Percentiles rank a stretch among this genome's conserved stretches.
Conservation (phyloP, 176 grass and related monocot species). For the Eremochloa ophiuroides region DNA sequence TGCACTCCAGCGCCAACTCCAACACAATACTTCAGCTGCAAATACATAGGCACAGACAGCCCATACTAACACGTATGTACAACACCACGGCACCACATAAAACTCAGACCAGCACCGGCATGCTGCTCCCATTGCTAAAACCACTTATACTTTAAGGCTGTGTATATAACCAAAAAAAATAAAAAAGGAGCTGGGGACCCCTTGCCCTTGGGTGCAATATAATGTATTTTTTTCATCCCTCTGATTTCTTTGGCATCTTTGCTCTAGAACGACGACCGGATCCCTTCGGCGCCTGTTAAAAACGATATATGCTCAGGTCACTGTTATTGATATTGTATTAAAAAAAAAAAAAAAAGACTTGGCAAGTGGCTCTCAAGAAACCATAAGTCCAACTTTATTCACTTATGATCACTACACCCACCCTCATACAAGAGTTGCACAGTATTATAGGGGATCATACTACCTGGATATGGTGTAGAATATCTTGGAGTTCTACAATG, state of each 20-base stretch:
- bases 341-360: background rate
- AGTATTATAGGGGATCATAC: background rate
- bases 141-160: background rate
- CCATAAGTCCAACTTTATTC: background rate
- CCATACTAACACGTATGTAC: background rate
- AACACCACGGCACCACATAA: background rate
- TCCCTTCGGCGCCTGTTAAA: conserved; percentile 35
- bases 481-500: conserved; percentile 52
- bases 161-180: background rate
- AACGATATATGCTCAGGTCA: background rate
- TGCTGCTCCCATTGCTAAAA: background rate
- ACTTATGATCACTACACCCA: background rate
- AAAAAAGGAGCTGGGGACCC: too few relatives aligned
- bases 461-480: conserved; percentile 64
- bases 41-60: background rate
- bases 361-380: background rate
- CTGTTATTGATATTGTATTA: background rate
- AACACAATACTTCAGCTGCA: too few relatives aligned
- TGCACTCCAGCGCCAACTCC: background rate
- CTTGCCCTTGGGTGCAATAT: background rate
- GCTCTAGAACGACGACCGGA: conserved; percentile 29
- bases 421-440: background rate
- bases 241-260: conserved; percentile 68
- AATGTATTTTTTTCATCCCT: background rate
- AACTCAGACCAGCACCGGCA: too few relatives aligned